Percentiles rank a stretch among this genome's conserved stretches.
Conservation (phyloP, 192 early-diverging fungal genomes). For the Coemansia sp. region DNA sequence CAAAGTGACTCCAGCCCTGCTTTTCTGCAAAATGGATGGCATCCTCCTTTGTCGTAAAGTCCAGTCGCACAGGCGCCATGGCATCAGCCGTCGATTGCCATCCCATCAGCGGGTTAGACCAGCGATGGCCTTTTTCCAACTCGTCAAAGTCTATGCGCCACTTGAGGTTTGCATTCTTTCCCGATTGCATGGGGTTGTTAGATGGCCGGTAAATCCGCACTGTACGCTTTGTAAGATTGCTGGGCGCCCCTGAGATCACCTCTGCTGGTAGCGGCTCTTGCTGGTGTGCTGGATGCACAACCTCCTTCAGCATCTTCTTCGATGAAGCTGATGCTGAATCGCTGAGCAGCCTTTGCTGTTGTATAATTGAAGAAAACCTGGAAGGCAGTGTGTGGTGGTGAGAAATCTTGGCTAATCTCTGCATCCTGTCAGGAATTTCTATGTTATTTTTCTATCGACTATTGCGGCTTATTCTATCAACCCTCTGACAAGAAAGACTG, state of each 20-base stretch:
- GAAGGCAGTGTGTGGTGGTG: neutral
- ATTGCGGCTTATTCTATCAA: neutral
- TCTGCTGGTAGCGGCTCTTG: constrained; percentile 48
- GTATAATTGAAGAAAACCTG: neutral
- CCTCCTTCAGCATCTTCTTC: constrained; percentile 7
- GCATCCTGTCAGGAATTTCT: neutral
- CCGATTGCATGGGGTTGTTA: constrained; percentile 84
- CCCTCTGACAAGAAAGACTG: neutral
- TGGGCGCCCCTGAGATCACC: constrained; percentile 52
- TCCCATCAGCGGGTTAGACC: constrained; percentile 93
- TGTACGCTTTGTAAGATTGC: constrained; percentile 62
- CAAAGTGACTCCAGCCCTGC: constrained; percentile 90
- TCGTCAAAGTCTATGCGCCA: constrained; percentile 94
- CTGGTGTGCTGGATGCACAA: constrained; percentile 49
- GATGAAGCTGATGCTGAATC: constrained; percentile 2
- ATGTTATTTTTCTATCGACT: neutral
- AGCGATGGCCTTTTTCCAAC: constrained; percentile 70
- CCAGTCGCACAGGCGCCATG: constrained; percentile 75
- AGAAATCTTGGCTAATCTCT: constrained; percentile 4
- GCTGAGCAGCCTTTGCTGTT: constrained; percentile 5
- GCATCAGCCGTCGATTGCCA: constrained; percentile 82
- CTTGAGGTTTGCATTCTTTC: constrained; percentile 69
- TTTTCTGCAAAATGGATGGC: constrained; percentile 94
- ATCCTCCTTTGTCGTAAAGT: constrained; percentile 83
- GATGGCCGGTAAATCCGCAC: constrained; percentile 83